phyloP scores from a whole-genome alignment of 2,329 filamentous ascomycete genomes.

The Dactylellina sp. region DNA sequence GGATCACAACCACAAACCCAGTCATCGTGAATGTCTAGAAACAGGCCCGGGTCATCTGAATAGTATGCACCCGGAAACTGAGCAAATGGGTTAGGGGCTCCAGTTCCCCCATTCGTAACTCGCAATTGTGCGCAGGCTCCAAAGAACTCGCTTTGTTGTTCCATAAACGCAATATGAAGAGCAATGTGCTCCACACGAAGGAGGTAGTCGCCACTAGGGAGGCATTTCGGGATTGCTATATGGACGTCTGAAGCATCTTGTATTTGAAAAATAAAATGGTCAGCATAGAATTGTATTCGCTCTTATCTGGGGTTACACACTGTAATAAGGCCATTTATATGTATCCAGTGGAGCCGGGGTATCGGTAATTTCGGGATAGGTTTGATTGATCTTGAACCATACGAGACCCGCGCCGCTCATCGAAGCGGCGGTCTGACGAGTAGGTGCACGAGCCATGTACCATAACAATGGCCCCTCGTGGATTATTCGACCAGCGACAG shows the following conservation, averaged over 20 bases:
- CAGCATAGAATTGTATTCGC: no score
- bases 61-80: constrained; percentile 64
- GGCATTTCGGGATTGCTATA: constrained; percentile 64
- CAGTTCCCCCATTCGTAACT: constrained; percentile 64
- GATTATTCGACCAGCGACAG: constrained; percentile 61
- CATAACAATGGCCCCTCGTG: constrained; percentile 66
- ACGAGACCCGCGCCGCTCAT: constrained; percentile 62
- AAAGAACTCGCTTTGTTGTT: constrained; percentile 65
- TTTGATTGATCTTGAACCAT: constrained; percentile 64
- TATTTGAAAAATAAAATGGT: no score
- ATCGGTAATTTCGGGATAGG: constrained; percentile 6
- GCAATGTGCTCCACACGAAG: constrained; percentile 67
- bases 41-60: constrained; percentile 55
- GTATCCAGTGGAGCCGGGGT: constrained; percentile 16
- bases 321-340: constrained; percentile 37
- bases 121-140: constrained; percentile 66
- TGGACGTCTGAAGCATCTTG: constrained; percentile 34
- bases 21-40: constrained; percentile 57
- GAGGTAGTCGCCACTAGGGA: constrained; percentile 66
- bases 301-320: constrained; percentile 8
- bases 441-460: constrained; percentile 64
- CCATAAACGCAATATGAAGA: constrained; percentile 64
- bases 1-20: constrained; percentile 20
- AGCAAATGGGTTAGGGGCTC: constrained; percentile 62
- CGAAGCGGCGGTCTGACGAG: constrained; percentile 58